Percentiles rank a stretch among this genome's conserved stretches.
Conservation (phyloP, 306 rosid genomes). For the Senna siamea region DNA sequence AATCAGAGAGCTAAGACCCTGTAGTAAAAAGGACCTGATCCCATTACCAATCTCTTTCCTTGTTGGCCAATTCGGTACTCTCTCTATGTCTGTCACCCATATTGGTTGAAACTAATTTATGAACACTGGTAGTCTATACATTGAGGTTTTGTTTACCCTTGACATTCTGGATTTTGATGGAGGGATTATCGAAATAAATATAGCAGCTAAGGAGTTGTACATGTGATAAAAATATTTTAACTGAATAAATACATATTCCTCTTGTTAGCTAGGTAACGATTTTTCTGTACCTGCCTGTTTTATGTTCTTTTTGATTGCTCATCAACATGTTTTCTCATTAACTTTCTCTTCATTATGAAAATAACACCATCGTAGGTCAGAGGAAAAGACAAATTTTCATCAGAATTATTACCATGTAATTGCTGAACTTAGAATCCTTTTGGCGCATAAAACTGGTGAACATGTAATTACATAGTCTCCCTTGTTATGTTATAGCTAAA, state of each 20-base stretch:
- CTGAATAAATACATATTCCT: not conserved
- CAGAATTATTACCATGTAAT: not conserved
- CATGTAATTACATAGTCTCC: not conserved
- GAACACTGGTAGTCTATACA: not conserved
- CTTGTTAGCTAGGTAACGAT: constrained; percentile 2
- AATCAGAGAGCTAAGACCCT: constrained; percentile 42
- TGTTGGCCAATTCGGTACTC: constrained; percentile 11
- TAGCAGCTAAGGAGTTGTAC: constrained; percentile 18
- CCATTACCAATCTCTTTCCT: constrained; percentile 17
- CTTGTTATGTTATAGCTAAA: not conserved
- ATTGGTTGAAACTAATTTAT: not conserved
- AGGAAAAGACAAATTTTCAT: not conserved
- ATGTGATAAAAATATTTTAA: constrained; percentile 13
- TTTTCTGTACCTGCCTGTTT: not conserved
- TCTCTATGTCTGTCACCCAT: not conserved
- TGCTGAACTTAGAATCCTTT: not conserved
- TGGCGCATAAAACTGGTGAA: not conserved
- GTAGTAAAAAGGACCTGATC: constrained; percentile 18
- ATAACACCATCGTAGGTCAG: not conserved
- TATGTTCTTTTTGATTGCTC: constrained; percentile 1
- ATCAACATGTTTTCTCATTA: not conserved
- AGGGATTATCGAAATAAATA: constrained; percentile 19
- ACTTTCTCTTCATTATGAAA: not conserved
- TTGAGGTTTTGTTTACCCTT: constrained; percentile 16
- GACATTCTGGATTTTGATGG: not conserved